Evolutionary conservation across 805 yeast genomes (phyloP).

Genomic region (Saturnispora quitensis): DNA sequence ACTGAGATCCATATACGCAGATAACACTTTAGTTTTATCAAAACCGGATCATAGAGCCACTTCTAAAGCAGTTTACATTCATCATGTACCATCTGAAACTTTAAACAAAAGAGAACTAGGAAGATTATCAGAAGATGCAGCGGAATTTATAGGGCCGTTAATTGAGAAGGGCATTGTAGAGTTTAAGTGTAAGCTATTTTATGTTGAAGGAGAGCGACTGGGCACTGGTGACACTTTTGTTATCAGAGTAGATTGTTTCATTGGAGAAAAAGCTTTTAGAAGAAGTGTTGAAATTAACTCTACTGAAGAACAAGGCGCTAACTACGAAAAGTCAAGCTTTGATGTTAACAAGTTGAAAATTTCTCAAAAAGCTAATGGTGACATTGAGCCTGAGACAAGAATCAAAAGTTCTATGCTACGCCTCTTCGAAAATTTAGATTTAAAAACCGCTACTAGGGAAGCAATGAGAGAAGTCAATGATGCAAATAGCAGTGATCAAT

Average conservation of each 20-base stretch:
- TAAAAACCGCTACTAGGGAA: slow-evolving; percentile 3
- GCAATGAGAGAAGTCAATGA: neutral
- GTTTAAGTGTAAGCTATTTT: slow-evolving; percentile 50
- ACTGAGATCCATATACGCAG: slow-evolving; percentile 31
- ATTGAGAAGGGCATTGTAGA: slow-evolving; percentile 44
- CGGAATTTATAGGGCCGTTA: slow-evolving; percentile 57
- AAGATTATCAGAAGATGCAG: slow-evolving; percentile 61
- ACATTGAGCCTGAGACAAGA: slow-evolving; percentile 10
- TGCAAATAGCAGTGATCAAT: slow-evolving; percentile 3
- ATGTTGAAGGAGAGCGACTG: slow-evolving; percentile 43
- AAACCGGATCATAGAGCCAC: slow-evolving; percentile 13
- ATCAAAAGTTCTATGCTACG: slow-evolving; percentile 8
- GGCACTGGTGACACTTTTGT: slow-evolving; percentile 71
- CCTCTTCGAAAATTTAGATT: slow-evolving; percentile 14
- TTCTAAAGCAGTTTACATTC: slow-evolving; percentile 22
- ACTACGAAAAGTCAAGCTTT: neutral
- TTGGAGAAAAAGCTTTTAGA: slow-evolving; percentile 22
- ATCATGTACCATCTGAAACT: slow-evolving; percentile 13
- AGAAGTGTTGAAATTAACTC: neutral
- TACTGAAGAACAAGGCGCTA: slow-evolving; percentile 24
- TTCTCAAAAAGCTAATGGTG: slow-evolving; percentile 6
- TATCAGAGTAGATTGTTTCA: slow-evolving; percentile 58
- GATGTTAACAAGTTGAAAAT: slow-evolving; percentile 4
- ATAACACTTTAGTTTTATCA: slow-evolving; percentile 25
- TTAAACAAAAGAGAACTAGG: slow-evolving; percentile 54